Conservation (phyloP, 2,329 filamentous ascomycete species). For the Stachybotrys chartarum region DNA sequence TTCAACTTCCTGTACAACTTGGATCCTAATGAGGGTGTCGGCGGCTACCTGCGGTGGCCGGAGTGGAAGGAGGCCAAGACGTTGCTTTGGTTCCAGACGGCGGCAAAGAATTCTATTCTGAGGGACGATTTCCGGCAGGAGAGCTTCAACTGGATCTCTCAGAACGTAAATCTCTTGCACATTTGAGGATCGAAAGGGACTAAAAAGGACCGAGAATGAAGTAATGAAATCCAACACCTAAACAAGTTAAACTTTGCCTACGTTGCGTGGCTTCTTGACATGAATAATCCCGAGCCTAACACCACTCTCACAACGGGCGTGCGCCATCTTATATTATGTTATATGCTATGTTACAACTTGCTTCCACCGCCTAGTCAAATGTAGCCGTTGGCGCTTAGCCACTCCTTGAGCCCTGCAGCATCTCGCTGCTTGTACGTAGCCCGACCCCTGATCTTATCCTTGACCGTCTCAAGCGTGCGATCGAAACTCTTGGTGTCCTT, state of each 20-base stretch:
- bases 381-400: slow-evolving; percentile 55
- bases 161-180: slow-evolving; percentile 14
- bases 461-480: slow-evolving; percentile 75
- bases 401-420: slow-evolving; percentile 64
- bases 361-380: slow-evolving; percentile 20
- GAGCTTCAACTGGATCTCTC: slow-evolving; percentile 17
- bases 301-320: neutral
- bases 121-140: slow-evolving; percentile 30
- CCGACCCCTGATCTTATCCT: slow-evolving; percentile 77
- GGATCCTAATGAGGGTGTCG: slow-evolving; percentile 56
- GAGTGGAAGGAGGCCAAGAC: slow-evolving; percentile 34
- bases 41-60: slow-evolving; percentile 32
- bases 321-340: neutral
- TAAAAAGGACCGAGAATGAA: too few relatives aligned
- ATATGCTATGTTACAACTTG: neutral
- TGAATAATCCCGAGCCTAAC: too few relatives aligned
- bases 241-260: too few relatives aligned
- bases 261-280: too few relatives aligned
- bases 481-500: slow-evolving; percentile 86
- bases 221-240: too few relatives aligned
- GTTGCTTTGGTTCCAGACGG: slow-evolving; percentile 40
- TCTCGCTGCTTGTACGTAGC: slow-evolving; percentile 79
- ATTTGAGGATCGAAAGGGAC: slow-evolving; percentile 7
- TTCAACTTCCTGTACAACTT: slow-evolving; percentile 63
- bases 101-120: slow-evolving; percentile 19